Base-by-base conservation (phyloP, 31 red algal genomes). In the Bonnemaisonia californica region DNA sequence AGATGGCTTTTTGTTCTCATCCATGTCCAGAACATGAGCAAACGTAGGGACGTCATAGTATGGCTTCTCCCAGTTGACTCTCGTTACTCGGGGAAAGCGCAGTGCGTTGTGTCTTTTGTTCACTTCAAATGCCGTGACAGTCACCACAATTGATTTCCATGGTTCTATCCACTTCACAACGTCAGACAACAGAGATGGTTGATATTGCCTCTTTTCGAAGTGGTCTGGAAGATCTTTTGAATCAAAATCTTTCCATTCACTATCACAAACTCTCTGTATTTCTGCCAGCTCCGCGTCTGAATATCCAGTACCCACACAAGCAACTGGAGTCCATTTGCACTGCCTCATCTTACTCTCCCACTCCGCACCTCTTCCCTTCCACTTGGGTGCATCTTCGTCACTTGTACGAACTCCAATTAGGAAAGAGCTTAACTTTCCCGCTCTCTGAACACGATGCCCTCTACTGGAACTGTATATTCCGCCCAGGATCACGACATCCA, bases 401-500 rank as follows among this genome's bases (percentile, higher is more conserved):
- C 61, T 24, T 33, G 80, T 68, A 16, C 88, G 70, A 32, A 96
- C 79, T 18, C 88, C 94, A 77, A 96, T 79, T 1, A 92, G 54
- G 69, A 96, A 96, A 9, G 85, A 87, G 28, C 80, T 86, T 38
- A 89, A 57, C 58, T 73, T 73, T 19, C 89, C 89, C 35, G 85
- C 42, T 36, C 94, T 61, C 23, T 88, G 74, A 21, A 57, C 30
- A 28, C 88, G 71, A 51, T 81, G 85, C 22, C 94, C 88, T n/a
- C 28, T 41, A 39, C 94, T 91, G 18, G 41, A 77, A 61, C 88
- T 88, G 60, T 82, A 89, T 48, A 70, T 88, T 2, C 70, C 94
- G 13, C 94, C 94, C 4, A 96, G 64, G 37, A 96, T 92, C 26
- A 96, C 61, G 4, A 88, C 89, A 48, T 96, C 94, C 38, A 96